Percentiles rank a stretch among this genome's conserved stretches.
Conservation (phyloP, 805 yeast species). For the Pichia thaimueangensis region DNA sequence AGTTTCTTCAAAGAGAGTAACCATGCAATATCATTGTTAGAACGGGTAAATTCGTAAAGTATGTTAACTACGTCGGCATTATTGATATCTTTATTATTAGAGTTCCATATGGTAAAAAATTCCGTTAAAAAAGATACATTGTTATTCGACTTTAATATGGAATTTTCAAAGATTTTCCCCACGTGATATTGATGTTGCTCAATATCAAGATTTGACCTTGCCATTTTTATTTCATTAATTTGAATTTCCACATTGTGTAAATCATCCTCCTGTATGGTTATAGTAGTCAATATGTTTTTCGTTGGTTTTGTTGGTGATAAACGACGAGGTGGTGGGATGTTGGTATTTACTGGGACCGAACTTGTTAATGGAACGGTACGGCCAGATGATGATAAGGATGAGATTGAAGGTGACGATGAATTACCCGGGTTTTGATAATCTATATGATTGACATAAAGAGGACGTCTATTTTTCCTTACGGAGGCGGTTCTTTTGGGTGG, state of each 20-base stretch:
- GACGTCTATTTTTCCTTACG: conserved; percentile 12
- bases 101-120: not conserved
- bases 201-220: not conserved
- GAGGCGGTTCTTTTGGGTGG: not conserved
- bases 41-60: not conserved
- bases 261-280: not conserved
- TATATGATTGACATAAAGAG: conserved; percentile 6
- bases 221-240: not conserved
- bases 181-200: not conserved
- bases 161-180: not conserved
- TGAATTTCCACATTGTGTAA: not conserved
- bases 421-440: not conserved
- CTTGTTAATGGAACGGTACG: not conserved
- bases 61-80: not conserved
- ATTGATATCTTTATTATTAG: not conserved
- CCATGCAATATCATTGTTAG: not conserved
- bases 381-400: conserved; percentile 2
- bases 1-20: not conserved
- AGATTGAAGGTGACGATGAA: not conserved
- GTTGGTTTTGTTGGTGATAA: no score
- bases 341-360: not conserved
- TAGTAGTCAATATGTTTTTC: no score
- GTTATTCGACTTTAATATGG: not conserved
- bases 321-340: not conserved
- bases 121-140: not conserved